Base-by-base conservation (phyloP, 208 protist genomes). In the Wallacemonas sp. region DNA sequence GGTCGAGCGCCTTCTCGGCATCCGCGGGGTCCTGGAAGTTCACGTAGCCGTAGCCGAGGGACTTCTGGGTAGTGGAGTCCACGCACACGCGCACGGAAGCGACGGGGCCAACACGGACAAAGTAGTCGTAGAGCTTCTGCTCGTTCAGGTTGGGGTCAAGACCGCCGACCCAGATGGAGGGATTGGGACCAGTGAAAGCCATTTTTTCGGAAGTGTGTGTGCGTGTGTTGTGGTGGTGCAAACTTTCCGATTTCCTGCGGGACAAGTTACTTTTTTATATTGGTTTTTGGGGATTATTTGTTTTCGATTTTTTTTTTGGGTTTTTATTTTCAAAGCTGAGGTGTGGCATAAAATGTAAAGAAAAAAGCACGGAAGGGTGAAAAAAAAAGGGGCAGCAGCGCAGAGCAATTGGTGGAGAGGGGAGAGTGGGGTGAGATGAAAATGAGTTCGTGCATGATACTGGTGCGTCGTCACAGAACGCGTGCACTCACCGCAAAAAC, bases 21-120 rank as follows among this genome's bases (percentile, higher is more conserved):
- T 99, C 98, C 27, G 89, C 80, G 52, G 90, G 79, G 73, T 95
- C 97, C 81, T 99, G 96, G 72, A 99, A 99, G 95, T 99, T 99
- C 33, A 99, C 97, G 85, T 99, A 99, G 50, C 97, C 98, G 81
- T 99, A 99, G 57, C 97, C 97, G 52, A 99, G 93, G 10, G 98
- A 99, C 81, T 97, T 97, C 76, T 98, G 93, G 12, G 97, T 99
- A 44, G 87, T 87, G 36, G 90, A 81, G 78, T 99, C 98, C 54
- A 98, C 94, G 78, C 98, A 99, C 50, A 99, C 97, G 66, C 97
- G 94, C 26, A 99, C 98, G 42, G 97, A 99, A 32, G 88, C 87
- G 68, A 99, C 95, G 54, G 97, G 96, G 67, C 98, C 98, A 66
- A 99, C 92, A 68, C 90, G 85, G 42, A 97, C 96, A 83, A 99